These are phyloP conservation scores for Didymellaceae sp. DNA, from an alignment of 2,329 filamentous ascomycete species.

Conservation along the genomic window DNA sequence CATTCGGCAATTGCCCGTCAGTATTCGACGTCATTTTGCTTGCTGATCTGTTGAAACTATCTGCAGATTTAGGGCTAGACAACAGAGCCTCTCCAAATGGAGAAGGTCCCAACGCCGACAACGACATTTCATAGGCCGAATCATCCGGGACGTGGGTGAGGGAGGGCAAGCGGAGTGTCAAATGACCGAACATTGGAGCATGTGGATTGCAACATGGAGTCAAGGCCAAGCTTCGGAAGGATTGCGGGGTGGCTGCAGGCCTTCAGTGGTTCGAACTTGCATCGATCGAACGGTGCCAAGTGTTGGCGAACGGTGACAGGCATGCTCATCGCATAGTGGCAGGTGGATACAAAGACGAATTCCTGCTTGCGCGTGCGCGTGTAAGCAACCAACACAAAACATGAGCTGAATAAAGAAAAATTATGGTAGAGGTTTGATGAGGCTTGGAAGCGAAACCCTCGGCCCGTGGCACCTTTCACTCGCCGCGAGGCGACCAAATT, in stretches of 20 bases:
- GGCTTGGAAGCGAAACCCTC: too few relatives aligned
- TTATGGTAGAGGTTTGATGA: too few relatives aligned
- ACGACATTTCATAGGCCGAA: constrained; percentile 3
- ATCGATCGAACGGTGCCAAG: constrained; percentile 6
- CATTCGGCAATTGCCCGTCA: constrained; percentile 18
- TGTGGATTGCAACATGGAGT: constrained; percentile 10
- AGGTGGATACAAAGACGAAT: neutral
- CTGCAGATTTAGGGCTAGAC: constrained; percentile 2
- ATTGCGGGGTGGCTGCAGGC: constrained; percentile 19
- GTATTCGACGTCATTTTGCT: constrained; percentile 32
- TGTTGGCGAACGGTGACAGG: neutral
- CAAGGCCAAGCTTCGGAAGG: constrained; percentile 9
- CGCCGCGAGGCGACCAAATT: too few relatives aligned
- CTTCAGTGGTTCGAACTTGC: neutral
- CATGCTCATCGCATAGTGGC: neutral
- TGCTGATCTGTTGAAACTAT: constrained; percentile 1
- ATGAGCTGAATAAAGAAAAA: too few relatives aligned
- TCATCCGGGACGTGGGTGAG: neutral
- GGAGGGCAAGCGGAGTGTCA: constrained; percentile 2
- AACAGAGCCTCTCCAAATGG: neutral
- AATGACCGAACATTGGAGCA: constrained; percentile 12
- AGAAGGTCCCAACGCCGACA: neutral
- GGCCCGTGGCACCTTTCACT: too few relatives aligned
- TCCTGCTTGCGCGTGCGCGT: neutral
- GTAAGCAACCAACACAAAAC: too few relatives aligned